A percentile compares a stretch with the other conserved stretches of the same genome.
These are phyloP conservation scores for Flaveria sonorensis DNA, from an alignment of 129 eudicot species.

Conservation along the genomic window DNA sequence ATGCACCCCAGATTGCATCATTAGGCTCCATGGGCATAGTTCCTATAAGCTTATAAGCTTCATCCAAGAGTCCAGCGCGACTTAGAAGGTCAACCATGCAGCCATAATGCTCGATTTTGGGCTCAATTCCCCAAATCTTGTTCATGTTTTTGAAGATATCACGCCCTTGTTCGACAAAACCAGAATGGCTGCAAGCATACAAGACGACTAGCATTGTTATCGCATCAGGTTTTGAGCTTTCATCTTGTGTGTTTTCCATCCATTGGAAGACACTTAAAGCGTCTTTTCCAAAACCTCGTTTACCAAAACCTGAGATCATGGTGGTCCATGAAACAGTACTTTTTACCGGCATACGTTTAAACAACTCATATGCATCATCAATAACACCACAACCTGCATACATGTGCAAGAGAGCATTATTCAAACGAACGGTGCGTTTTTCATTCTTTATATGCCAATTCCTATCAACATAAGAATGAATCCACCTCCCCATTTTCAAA, in stretches of 20 bases:
- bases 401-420: conserved; percentile 72
- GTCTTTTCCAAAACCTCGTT: conserved; percentile 63
- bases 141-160: conserved; percentile 46
- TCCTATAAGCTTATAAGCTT: conserved; percentile 53
- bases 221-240: conserved; percentile 47
- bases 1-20: conserved; percentile 75
- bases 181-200: conserved; percentile 77
- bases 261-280: conserved; percentile 50
- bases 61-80: conserved; percentile 70
- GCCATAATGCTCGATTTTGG: conserved; percentile 70
- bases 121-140: conserved; percentile 49
- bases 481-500: conserved; percentile 63
- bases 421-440: conserved; percentile 39
- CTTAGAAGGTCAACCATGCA: conserved; percentile 80
- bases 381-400: conserved; percentile 72
- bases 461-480: conserved; percentile 47
- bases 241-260: conserved; percentile 45
- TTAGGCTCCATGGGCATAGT: conserved; percentile 74
- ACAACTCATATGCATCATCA: conserved; percentile 50
- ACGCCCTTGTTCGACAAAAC: conserved; percentile 59
- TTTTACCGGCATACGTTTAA: conserved; percentile 45
- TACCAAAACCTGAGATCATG: conserved; percentile 69
- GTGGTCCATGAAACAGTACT: conserved; percentile 67
- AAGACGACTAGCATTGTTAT: conserved; percentile 58
- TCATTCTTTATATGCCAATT: conserved; percentile 18